phyloP scores from a whole-genome alignment of 1,284 basidiomycete genomes.

The Spongiforma sp. region DNA sequence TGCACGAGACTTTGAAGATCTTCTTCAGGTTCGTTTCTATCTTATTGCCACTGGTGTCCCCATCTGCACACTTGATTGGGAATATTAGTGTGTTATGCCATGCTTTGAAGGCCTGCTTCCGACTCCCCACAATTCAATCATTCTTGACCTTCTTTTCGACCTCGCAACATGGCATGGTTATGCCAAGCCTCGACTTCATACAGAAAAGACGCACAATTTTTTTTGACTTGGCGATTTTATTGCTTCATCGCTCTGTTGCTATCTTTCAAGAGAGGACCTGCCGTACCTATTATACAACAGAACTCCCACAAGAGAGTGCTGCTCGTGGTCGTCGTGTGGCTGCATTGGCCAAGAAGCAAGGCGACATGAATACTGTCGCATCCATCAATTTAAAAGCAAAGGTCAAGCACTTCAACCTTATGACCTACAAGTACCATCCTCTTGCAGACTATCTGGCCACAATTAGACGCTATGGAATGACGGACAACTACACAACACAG shows the following conservation, averaged over 20 bases:
- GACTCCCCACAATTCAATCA: not conserved
- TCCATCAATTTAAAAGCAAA: not conserved
- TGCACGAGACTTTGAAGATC: no score
- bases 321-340: not conserved
- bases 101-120: not conserved
- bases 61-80: no score
- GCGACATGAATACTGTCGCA: no score
- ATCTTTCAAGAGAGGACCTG: not conserved
- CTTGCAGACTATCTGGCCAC: not conserved
- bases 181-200: not conserved
- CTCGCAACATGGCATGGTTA: not conserved
- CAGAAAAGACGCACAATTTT: not conserved
- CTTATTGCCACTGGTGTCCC: no score
- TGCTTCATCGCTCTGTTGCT: not conserved
- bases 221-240: not conserved
- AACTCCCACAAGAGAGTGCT: not conserved
- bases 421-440: not conserved
- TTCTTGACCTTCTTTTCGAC: not conserved
- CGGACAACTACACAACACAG: not conserved
- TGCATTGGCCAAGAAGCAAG: not conserved
- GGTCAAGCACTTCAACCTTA: not conserved
- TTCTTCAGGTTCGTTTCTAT: no score
- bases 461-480: not conserved
- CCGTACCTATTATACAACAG: not conserved
- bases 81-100: not conserved